Percentiles rank a stretch among this genome's conserved stretches.
phyloP scores from a whole-genome alignment of 805 yeast species.

The Wickerhamomyces queroliae region DNA sequence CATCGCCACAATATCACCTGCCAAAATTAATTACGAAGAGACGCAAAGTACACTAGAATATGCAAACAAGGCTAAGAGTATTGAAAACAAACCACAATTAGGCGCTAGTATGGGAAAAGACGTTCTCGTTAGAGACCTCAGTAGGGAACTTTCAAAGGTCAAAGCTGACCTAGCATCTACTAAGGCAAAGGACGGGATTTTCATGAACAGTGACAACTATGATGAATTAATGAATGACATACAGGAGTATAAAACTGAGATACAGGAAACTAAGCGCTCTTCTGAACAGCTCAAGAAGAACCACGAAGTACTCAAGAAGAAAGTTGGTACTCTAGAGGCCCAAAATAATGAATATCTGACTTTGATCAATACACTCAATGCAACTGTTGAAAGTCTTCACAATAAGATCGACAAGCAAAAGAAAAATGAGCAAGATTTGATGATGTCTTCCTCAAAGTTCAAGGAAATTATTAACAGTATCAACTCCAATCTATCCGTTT shows the following conservation, averaged over 20 bases:
- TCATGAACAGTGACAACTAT: constrained; percentile 55
- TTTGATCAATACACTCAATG: constrained; percentile 20
- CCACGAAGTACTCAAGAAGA: constrained; percentile 23
- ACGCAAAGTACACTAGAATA: constrained; percentile 82
- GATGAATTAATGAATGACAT: constrained; percentile 42
- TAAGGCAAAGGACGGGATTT: constrained; percentile 59
- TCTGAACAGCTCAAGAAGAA: constrained; percentile 35
- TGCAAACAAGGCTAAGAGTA: constrained; percentile 81
- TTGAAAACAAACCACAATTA: constrained; percentile 65
- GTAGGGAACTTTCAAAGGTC: constrained; percentile 39
- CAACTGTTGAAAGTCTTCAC: constrained; percentile 21
- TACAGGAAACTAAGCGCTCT: constrained; percentile 38
- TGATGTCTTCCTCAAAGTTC: constrained; percentile 27
- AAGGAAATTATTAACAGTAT: constrained; percentile 24
- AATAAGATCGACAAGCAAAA: constrained; percentile 25
- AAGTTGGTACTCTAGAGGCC: constrained; percentile 14
- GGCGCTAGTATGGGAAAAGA: constrained; percentile 51
- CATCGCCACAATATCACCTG: constrained; percentile 86
- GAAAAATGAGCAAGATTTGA: constrained; percentile 25
- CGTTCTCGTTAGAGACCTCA: constrained; percentile 39
- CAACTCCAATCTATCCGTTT: constrained; percentile 20
- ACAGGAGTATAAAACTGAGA: constrained; percentile 44
- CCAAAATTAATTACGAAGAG: constrained; percentile 70
- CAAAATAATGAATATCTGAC: constrained; percentile 19
- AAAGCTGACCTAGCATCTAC: constrained; percentile 60